Base-by-base conservation (phyloP, 2,329 filamentous ascomycete species). In the Clonostachys sp. region DNA sequence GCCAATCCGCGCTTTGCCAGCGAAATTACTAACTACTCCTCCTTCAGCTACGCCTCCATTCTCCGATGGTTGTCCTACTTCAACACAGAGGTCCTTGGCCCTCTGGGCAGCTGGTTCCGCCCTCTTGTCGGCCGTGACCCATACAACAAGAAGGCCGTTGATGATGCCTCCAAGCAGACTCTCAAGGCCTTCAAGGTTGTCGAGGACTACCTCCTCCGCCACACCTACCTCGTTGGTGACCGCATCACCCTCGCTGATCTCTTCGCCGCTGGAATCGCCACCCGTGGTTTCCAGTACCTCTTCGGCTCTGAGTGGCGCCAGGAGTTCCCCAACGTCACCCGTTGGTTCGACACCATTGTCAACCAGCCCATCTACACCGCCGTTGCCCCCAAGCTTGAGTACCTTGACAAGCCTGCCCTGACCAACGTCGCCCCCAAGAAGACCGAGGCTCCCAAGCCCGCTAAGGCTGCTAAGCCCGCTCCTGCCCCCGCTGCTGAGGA, bases 101-200 rank as follows among this genome's bases (percentile, higher is more conserved):
- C 74, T 56, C 74, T 97, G 57, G 85, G 78, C 73, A 78, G 71
- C 67, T 96, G 90, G 89, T 94, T 88, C 84, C 81, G 81, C 58
- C 94, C 94, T 59, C 84, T 97, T 58, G 69, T 90, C 59, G 94
- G 94, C 67, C 75, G 78, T 62, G 81, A 83, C 61, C 76, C 84
- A 58, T 99, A 97, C 84, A 97, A 96, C 86, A 99, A 97, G 89
- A 96, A 96, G 88, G 77, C 74, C 64, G 87, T 94, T 52, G 92
- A 97, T 48, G 90, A 96, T 30, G 73, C 80, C 58, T 74, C 82
- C 66, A 89, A 89, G 77, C 75, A 68, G 53, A 73, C 86, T 50
- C 70, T 80, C 59, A 86, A 86, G 77, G 83, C 78, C 58, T 62
- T 95, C 59, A 71, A 75, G 53, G 80, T 89, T 58, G 75, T 94